Evolutionary conservation across 176 grass and related monocot genomes (phyloP), one percentile per base, ranked within the genome.

Genomic region (Aegilops tauschii): DNA sequence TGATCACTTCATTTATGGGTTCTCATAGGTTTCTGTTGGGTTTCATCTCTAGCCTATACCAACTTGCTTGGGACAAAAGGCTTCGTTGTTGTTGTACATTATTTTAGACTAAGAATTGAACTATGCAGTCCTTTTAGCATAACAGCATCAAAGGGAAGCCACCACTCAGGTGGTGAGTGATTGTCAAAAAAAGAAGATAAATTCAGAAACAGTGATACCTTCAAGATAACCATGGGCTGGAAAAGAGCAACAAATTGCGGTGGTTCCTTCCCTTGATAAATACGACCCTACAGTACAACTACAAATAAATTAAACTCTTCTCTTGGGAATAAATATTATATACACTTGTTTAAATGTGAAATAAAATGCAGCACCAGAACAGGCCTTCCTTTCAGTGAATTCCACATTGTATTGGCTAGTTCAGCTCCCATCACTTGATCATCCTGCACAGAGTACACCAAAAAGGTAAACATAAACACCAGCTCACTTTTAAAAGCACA

Each of bases 211-310:
- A 66, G 45, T 27, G 44, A 25, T 89, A 98, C 96, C 96, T 98
- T 98, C 76, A 98, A 83, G 79, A 98, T 88, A 84, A 98, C 86
- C 93, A 98, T 94, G 79, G 93, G 93, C 40, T 98, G 96, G 84
- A 98, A 95, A 83, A 98, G 93, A 40, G 96, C 90, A 90, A 98
- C 82, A 88, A 98, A 95, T 79, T 98, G 96, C 3, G 93, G 93
- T 56, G 96, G 92, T 79, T 98, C 96, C 84, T 94, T 95, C 78
- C 93, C 96, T 95, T 95, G 86, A 87, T 92, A 88, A 78, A 98
- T 91, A 71, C 93, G 82, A 3, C 96, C 96, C 96, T 98, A 87
- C 73, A 80, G 77, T 63, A 80, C 31, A 76, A 76, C 42, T 79
- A 14, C 0, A 62, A 79, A 91, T 80, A 65, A 81, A 82, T 92